A percentile compares a stretch with the other conserved stretches of the same genome.
Evolutionary conservation across 2,329 filamentous ascomycete species (phyloP).

Genomic region (Elsinoe necatrix): DNA sequence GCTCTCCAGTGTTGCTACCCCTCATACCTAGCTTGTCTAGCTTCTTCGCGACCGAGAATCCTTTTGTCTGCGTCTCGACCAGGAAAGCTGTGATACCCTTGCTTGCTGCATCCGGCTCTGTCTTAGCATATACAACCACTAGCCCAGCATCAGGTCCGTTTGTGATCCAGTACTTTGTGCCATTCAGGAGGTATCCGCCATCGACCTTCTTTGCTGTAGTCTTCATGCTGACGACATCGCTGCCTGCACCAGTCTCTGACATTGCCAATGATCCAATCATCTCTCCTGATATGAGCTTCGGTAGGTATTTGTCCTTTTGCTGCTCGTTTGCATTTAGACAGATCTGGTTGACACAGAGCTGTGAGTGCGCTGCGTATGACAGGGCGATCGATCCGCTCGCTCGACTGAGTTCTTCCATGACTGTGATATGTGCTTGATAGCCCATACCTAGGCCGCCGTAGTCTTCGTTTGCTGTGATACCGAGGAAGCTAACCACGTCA

Average conservation of each 20-base stretch:
- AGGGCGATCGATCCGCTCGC: slow-evolving; percentile 67
- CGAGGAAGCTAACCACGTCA: slow-evolving; percentile 56
- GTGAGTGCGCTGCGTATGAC: slow-evolving; percentile 91
- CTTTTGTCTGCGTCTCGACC: slow-evolving; percentile 61
- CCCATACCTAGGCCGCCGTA: slow-evolving; percentile 86
- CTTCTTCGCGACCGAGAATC: slow-evolving; percentile 82
- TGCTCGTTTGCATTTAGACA: slow-evolving; percentile 73
- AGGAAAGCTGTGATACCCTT: slow-evolving; percentile 96
- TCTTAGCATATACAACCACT: slow-evolving; percentile 96
- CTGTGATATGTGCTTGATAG: slow-evolving; percentile 91
- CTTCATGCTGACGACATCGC: slow-evolving; percentile 94
- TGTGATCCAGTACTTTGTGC: slow-evolving; percentile 99
- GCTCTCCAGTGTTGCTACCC: slow-evolving; percentile 89
- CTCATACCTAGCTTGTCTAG: slow-evolving; percentile 98
- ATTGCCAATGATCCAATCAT: slow-evolving; percentile 85
- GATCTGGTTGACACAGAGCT: slow-evolving; percentile 93
- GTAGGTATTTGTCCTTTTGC: slow-evolving; percentile 75
- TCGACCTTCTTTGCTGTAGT: slow-evolving; percentile 71
- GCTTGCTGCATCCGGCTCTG: slow-evolving; percentile 65
- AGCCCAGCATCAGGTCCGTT: slow-evolving; percentile 91
- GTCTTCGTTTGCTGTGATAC: slow-evolving; percentile 86
- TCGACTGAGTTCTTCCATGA: slow-evolving; percentile 89
- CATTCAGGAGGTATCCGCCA: slow-evolving; percentile 77
- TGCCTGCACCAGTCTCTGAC: slow-evolving; percentile 85
- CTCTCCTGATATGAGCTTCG: slow-evolving; percentile 69